A percentile compares a stretch with the other conserved stretches of the same genome.
Conservation (phyloP, 805 yeast genomes). For the Suhomyces xylopsoci region DNA sequence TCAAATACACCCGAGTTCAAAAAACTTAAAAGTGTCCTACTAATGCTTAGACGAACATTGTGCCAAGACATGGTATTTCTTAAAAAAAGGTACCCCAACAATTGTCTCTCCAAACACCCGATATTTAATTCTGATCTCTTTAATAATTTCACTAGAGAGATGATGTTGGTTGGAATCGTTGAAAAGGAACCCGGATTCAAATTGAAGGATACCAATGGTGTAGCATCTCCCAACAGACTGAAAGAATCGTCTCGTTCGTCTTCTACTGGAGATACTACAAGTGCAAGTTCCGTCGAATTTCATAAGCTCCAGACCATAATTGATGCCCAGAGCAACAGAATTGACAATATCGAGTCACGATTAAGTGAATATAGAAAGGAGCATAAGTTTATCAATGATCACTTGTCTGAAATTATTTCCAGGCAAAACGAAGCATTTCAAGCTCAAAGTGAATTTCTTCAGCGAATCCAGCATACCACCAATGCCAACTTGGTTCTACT, state of each 20-base stretch:
- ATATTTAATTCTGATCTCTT: constrained; percentile 20
- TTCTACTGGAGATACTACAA: neutral
- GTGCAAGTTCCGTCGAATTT: neutral
- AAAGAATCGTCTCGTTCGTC: neutral
- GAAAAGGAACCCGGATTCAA: constrained; percentile 2
- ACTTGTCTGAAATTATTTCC: constrained; percentile 13
- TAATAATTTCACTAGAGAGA: constrained; percentile 12
- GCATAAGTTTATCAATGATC: constrained; percentile 10
- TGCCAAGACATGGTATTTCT: constrained; percentile 32
- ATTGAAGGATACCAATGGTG: neutral
- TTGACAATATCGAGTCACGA: constrained; percentile 12
- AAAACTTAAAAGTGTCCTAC: constrained; percentile 15
- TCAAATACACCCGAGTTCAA: constrained; percentile 8
- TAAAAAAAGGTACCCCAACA: constrained; percentile 18
- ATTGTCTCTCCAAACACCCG: constrained; percentile 22
- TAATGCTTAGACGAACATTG: constrained; percentile 19
- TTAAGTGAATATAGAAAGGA: constrained; percentile 9
- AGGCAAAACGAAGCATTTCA: constrained; percentile 16
- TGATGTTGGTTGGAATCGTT: constrained; percentile 8
- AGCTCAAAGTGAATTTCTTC: constrained; percentile 15
- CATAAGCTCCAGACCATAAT: neutral
- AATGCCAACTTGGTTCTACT: constrained; percentile 12
- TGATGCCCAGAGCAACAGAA: constrained; percentile 1
- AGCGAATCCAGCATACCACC: constrained; percentile 14
- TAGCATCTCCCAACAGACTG: neutral